Evolutionary conservation across 75 land plant genomes (phyloP), one percentile per base, ranked within the genome.

Genomic region (Selaginella tamariscina): DNA sequence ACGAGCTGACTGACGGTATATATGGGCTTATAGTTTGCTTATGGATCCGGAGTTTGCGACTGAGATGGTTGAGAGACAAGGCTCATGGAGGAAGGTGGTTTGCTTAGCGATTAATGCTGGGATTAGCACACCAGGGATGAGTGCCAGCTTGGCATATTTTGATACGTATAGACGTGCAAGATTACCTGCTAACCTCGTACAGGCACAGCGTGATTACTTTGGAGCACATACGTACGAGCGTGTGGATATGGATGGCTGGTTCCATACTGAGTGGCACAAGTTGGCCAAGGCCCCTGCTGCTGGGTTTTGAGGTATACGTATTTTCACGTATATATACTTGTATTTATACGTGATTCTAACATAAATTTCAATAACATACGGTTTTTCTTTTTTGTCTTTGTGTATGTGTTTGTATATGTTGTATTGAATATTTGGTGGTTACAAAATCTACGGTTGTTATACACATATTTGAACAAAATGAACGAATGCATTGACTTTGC

Each of bases 31-130:
- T 1, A 84, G 77, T 67, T 73, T 83, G 59, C 73, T 83, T 49
- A 71, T 83, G 1, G 85, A 83, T 74, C 82, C 85, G 0, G 85
- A 83, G 67, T 83, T 83, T 74, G 82, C 85, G 1, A 77, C 77
- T 70, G 85, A 83, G 72, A 83, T 83, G 56, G 71, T 83, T 2
- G 82, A 83, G 29, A 56, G 85, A 31, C 85, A 83, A 68, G 75
- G 74, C 49, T 82, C 85, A 32, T 83, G 85, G 85, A 31, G 85
- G 24, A 55, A 76, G 33, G 85, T 83, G 55, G 82, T 83, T 5
- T 49, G 64, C 27, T 75, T 83, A 33, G 85, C 85, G 33, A 77
- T 83, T 67, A 75, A 74, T 31, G 69, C 78, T n/a, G 85, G 85
- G 15, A 77, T 83, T 32, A 80, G 80, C 71, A 79, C 82, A 30